Percentiles rank a stretch among this genome's conserved stretches.
Evolutionary conservation across 768 basidiomycete genomes (phyloP).

Genomic region (Brasilioporus rufonigricans): DNA sequence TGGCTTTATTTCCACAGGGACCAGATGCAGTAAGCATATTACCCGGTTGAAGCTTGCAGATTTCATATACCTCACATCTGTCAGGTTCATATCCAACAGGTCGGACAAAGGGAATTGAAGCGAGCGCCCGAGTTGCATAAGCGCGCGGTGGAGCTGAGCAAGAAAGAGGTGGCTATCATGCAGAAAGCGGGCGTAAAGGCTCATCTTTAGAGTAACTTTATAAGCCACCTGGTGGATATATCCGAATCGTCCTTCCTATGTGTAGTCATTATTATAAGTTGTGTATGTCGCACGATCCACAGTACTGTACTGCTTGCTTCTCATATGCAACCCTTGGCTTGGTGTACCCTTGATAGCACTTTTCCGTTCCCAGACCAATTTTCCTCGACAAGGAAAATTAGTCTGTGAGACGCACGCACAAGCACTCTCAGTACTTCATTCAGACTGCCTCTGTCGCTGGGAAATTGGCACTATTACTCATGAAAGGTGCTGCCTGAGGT

Average conservation of each 20-base stretch:
- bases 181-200: constrained; percentile 60
- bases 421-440: no score
- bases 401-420: no score
- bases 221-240: not conserved
- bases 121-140: constrained; percentile 62
- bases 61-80: constrained; percentile 1
- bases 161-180: constrained; percentile 60
- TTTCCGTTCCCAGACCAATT: no score
- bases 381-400: no score
- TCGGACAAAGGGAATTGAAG: constrained; percentile 85
- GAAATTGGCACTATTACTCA: no score
- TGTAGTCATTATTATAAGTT: not conserved
- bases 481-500: no score
- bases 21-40: constrained; percentile 64
- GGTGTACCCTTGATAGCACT: no score
- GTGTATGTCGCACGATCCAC: no score
- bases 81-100: constrained; percentile 93
- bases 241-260: not conserved
- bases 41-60: not conserved
- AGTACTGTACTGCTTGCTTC: no score
- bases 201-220: constrained; percentile 40
- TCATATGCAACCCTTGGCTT: no score
- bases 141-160: constrained; percentile 52
- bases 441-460: no score
- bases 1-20: constrained; percentile 43